Conservation (phyloP, 169 alveolate genomes). For the Perkinsus chesapeaki region DNA sequence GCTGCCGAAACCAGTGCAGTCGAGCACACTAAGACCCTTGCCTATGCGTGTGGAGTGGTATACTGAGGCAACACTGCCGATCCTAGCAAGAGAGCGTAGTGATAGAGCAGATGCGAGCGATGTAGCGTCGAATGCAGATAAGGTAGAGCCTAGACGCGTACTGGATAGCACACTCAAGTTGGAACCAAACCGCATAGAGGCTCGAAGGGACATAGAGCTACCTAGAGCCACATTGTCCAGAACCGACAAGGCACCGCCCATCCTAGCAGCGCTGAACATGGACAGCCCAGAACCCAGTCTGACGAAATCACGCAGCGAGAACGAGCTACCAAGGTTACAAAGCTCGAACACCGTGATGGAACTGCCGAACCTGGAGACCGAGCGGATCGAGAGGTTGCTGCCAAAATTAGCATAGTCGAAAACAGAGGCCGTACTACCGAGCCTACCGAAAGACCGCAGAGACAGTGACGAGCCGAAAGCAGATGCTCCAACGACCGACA, state of each 20-base stretch:
- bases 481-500: background rate
- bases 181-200: background rate
- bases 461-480: conserved; percentile 7
- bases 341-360: background rate
- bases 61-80: background rate
- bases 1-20: background rate
- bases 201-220: background rate
- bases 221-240: background rate
- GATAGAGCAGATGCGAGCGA: background rate
- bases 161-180: background rate
- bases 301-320: conserved; percentile 8
- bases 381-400: background rate
- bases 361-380: background rate
- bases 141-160: background rate
- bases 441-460: background rate
- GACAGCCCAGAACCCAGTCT: background rate
- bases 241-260: background rate
- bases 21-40: background rate
- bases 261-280: background rate
- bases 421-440: background rate
- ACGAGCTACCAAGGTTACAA: background rate
- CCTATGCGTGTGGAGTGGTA: background rate
- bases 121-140: background rate
- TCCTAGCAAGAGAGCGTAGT: background rate
- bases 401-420: background rate